These are phyloP conservation scores for Pseudogymnoascus sp. DNA, from an alignment of 2,329 filamentous ascomycete species.

Conservation along the genomic window DNA sequence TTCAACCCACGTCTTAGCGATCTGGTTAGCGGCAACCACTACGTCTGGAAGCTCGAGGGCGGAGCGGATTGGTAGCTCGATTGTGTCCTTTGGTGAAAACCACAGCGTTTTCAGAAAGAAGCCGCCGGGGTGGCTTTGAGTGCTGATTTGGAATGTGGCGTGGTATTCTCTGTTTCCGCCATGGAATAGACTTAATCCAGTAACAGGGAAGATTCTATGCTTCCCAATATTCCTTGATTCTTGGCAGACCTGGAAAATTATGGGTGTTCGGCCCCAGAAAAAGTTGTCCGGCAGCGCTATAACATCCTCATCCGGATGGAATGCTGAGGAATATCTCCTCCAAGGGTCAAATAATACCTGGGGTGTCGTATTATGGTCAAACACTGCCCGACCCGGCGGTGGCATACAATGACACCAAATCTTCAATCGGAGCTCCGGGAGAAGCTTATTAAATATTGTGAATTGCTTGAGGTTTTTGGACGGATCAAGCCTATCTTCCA, in stretches of 20 bases:
- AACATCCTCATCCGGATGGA: neutral
- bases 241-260: neutral
- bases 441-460: neutral
- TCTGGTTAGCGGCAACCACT: neutral
- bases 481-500: neutral
- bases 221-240: constrained; percentile 3
- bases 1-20: neutral
- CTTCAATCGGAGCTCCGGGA: neutral
- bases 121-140: neutral
- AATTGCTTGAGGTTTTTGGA: neutral
- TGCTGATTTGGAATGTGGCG: neutral
- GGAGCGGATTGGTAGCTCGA: neutral
- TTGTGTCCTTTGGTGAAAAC: constrained; percentile 1
- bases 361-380: neutral
- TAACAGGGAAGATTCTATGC: neutral
- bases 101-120: neutral
- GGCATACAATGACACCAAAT: neutral
- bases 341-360: neutral
- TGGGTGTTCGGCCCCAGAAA: neutral
- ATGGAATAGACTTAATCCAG: neutral
- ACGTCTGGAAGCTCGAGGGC: neutral
- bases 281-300: neutral
- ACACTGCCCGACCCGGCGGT: neutral
- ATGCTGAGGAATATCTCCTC: neutral
- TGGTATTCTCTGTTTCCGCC: neutral